Conservation (phyloP, 2,329 filamentous ascomycete genomes). For the Pochonia chlamydosporia region DNA sequence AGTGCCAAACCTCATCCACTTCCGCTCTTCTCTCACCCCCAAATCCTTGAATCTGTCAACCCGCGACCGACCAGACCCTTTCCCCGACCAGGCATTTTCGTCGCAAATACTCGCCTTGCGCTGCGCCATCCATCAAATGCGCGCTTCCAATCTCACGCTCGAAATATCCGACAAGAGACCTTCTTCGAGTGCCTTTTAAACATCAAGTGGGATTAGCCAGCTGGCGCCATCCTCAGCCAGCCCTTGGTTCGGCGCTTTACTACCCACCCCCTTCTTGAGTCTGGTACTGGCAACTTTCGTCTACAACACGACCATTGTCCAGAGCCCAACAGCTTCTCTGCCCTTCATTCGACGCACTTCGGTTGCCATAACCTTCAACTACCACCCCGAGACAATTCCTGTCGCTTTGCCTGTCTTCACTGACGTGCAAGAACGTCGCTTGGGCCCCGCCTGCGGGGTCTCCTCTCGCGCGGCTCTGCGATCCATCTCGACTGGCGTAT, state of each 20-base stretch:
- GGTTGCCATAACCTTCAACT: not conserved
- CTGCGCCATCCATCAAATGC: too few species aligned
- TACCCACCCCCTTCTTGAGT: too few species aligned
- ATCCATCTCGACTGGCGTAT: not conserved
- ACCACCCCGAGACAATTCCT: not conserved
- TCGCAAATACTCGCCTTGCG: too few species aligned
- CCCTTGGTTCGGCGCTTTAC: too few species aligned
- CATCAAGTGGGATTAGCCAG: too few species aligned
- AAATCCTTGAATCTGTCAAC: not conserved
- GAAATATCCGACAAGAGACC: too few species aligned
- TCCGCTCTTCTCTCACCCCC: not conserved
- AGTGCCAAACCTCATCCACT: slow-evolving; percentile 4
- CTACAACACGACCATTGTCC: too few species aligned
- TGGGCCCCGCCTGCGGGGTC: slow-evolving; percentile 10
- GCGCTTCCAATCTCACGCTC: too few species aligned
- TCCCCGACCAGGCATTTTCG: slow-evolving; percentile 1
- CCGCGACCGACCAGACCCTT: slow-evolving; percentile 2
- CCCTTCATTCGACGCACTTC: not conserved
- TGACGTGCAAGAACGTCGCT: not conserved
- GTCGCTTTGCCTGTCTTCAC: not conserved
- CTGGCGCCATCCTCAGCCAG: too few species aligned
- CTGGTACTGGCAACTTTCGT: too few species aligned
- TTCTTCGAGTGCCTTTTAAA: too few species aligned
- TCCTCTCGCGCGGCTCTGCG: slow-evolving; percentile 5
- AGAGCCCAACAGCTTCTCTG: not conserved